Percentiles rank a stretch among this genome's conserved stretches.
Conservation (phyloP, 2,329 filamentous ascomycete genomes). For the Pyricularia pennisetigena region DNA sequence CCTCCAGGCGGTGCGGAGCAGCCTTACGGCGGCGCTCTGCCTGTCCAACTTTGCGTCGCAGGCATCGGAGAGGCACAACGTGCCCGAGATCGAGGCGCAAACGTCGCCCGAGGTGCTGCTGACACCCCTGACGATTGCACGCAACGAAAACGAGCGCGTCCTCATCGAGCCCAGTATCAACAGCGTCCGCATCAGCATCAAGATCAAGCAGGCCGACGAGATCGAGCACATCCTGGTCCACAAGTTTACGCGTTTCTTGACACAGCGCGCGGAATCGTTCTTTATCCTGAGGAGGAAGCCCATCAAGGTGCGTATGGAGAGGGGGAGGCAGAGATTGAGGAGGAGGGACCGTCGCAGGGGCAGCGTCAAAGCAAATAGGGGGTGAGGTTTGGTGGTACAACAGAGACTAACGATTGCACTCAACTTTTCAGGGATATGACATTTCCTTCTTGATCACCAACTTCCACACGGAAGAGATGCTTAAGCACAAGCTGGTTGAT, state of each 20-base stretch:
- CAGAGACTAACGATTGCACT: not conserved
- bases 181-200: slow-evolving; percentile 92
- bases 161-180: slow-evolving; percentile 96
- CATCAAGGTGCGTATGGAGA: slow-evolving; percentile 61
- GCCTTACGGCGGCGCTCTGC: slow-evolving; percentile 85
- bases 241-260: slow-evolving; percentile 96
- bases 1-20: slow-evolving; percentile 90
- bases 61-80: slow-evolving; percentile 92
- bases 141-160: slow-evolving; percentile 96
- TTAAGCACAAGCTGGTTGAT: slow-evolving; percentile 98
- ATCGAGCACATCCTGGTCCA: slow-evolving; percentile 97
- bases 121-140: slow-evolving; percentile 79
- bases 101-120: slow-evolving; percentile 90
- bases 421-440: slow-evolving; percentile 67
- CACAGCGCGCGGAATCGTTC: slow-evolving; percentile 91
- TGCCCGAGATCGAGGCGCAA: slow-evolving; percentile 90
- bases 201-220: slow-evolving; percentile 99
- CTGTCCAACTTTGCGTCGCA: slow-evolving; percentile 97
- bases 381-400: not conserved
- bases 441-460: slow-evolving; percentile 99
- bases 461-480: slow-evolving; percentile 96
- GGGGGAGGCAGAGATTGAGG: not conserved
- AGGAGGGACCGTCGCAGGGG: not conserved
- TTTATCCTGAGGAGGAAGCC: slow-evolving; percentile 94
- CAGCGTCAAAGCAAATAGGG: not conserved